Evolutionary conservation across 148 eudicot genomes (phyloP).

Genomic region (Amaranthus palmeri): DNA sequence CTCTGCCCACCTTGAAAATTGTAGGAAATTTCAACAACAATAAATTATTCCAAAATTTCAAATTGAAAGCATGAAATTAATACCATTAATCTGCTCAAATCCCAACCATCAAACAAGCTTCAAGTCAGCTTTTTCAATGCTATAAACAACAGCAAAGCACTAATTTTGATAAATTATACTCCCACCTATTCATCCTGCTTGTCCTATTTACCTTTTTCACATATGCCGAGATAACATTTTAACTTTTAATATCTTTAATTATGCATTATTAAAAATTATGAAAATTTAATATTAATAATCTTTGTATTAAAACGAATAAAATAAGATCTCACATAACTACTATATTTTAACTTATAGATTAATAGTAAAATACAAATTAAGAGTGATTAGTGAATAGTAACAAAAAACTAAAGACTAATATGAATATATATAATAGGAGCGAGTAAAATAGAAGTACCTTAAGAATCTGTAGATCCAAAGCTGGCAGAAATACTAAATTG

Average conservation of each 20-base stretch:
- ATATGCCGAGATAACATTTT: no score
- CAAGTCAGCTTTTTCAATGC: background rate
- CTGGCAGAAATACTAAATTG: background rate
- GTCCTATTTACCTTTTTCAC: no score
- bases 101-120: conserved; percentile 11
- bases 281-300: no score
- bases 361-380: background rate
- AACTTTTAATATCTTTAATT: no score
- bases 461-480: conserved; percentile 28
- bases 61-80: conserved; percentile 1
- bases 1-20: background rate
- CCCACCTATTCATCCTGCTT: no score
- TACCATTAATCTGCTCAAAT: conserved; percentile 12
- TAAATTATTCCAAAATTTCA: background rate
- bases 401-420: no score
- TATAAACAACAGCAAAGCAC: background rate
- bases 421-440: no score
- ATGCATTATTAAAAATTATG: no score
- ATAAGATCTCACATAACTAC: no score
- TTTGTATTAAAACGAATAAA: no score
- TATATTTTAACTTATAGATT: no score
- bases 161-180: background rate
- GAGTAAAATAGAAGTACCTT: conserved; percentile 11
- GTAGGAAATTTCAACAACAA: conserved; percentile 14
- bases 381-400: background rate